Conservation (phyloP, 768 basidiomycete genomes). For the Termitomyces eurrhizus region DNA sequence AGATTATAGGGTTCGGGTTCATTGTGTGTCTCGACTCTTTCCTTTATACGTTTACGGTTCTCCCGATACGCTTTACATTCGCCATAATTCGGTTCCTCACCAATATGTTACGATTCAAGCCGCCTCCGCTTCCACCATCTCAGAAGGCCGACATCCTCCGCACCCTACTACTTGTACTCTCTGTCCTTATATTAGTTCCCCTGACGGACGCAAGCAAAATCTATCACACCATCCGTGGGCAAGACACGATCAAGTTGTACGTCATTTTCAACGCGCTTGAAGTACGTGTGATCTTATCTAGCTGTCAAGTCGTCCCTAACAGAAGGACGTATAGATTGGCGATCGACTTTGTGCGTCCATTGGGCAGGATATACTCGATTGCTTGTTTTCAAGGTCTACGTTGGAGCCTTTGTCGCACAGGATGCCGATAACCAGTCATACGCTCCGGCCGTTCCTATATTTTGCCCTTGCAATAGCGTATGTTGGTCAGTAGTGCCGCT, state of each 20-base stretch:
- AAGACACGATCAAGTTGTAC: conserved; percentile 98
- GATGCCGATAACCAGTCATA: conserved; percentile 55
- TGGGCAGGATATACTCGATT: conserved; percentile 96
- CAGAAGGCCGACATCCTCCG: conserved; percentile 94
- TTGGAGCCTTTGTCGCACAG: conserved; percentile 68
- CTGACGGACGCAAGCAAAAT: conserved; percentile 96
- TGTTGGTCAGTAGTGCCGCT: conserved; percentile 42
- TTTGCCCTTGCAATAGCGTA: conserved; percentile 81
- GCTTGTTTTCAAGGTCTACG: conserved; percentile 91
- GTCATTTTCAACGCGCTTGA: conserved; percentile 99
- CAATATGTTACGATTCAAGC: conserved; percentile 46
- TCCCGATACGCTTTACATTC: conserved; percentile 81
- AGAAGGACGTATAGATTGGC: conserved; percentile 61
- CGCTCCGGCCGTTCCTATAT: conserved; percentile 78
- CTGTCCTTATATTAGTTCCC: conserved; percentile 70
- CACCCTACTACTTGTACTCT: conserved; percentile 66
- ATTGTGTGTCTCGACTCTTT: conserved; percentile 95
- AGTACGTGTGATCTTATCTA: conserved; percentile 42
- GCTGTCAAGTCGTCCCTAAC: conserved; percentile 4
- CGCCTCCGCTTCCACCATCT: conserved; percentile 68
- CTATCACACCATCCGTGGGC: conserved; percentile 95
- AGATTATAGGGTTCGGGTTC: conserved; percentile 93
- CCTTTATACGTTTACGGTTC: conserved; percentile 95
- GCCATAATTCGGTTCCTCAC: conserved; percentile 54
- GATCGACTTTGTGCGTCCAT: conserved; percentile 94